Base-by-base conservation (phyloP, 192 early-diverging fungal species). In the Coemansia sp. region DNA sequence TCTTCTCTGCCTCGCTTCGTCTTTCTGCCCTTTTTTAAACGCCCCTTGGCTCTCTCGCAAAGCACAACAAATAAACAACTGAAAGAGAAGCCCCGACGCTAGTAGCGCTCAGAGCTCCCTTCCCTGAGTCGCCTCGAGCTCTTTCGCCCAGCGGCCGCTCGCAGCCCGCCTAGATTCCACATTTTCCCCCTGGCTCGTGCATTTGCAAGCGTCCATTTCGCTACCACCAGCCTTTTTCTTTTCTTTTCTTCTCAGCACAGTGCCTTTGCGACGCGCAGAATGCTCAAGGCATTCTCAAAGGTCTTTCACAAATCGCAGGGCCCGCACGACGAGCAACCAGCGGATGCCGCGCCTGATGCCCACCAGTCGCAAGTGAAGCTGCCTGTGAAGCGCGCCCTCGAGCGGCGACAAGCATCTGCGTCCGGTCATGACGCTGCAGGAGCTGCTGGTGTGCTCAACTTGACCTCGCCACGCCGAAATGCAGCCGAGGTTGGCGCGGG, bases 201-300 rank as follows among this genome's bases (percentile, higher is more conserved):
- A 48, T 48, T 48, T 23, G n/a, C 46, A 48, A 48, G 46, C 5
- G 46, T 19, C 9, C 46, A 48, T 48, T 48, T 48, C 46, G 19
- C 46, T 21, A 48, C 19, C 9, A 8, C 46, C 46, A 9, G 21
- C 19, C 5, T 21, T 48, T 21, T 48, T 19, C 5, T 21, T 48
- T 21, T 48, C 8, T 9, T 23, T 6, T 8, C 17, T 37, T 37
- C 39, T 41, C 39, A 41, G 39, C 46, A 48, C 46, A 48, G n/a
- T 23, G 19, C n/a, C 46, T 21, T 21, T 32, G 36, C 19, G 38
- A 42, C 42, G 64, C 46, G 61, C 32, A 59, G 34, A 62, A 80
- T 81, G 78, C 78, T 81, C 44, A 81, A 81, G 67, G 78, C 78
- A 63, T 76, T 81, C 61, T 81, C 78, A 53, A 75, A 76, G 29